Percentiles rank a stretch among this genome's conserved stretches.
Conservation (phyloP, 306 rosid species). For the Betula pendula region DNA sequence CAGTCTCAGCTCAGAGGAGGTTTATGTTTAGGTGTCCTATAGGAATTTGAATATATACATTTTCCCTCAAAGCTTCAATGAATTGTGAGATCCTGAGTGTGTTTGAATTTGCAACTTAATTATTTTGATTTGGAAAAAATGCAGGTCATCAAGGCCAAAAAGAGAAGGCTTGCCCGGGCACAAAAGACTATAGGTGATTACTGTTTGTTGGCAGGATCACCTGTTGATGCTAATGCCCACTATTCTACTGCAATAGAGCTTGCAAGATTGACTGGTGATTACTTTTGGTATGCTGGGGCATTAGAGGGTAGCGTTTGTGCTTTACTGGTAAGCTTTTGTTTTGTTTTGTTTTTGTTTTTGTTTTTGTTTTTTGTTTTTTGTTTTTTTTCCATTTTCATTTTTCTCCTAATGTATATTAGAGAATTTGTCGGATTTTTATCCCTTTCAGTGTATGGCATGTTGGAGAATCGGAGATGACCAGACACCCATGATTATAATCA, state of each 20-base stretch:
- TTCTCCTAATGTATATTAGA: neutral
- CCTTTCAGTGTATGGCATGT: conserved; percentile 5
- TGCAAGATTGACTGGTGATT: conserved; percentile 88
- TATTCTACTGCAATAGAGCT: conserved; percentile 86
- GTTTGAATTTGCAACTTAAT: conserved; percentile 14
- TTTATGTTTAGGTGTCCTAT: conserved; percentile 97
- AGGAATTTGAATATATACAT: conserved; percentile 31
- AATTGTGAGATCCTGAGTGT: neutral
- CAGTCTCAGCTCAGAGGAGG: conserved; percentile 99
- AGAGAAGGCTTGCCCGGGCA: conserved; percentile 94
- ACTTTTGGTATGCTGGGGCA: conserved; percentile 96
- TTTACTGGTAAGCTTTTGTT: conserved; percentile 61
- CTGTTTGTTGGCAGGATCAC: conserved; percentile 94
- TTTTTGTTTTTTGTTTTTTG: neutral
- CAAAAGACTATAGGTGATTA: conserved; percentile 98
- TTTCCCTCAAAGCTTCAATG: conserved; percentile 5
- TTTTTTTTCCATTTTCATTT: neutral
- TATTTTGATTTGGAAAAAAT: conserved; percentile 28
- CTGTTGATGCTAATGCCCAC: conserved; percentile 96
- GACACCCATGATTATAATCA: neutral
- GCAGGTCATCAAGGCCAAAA: conserved; percentile 96
- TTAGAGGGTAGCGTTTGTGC: conserved; percentile 96
- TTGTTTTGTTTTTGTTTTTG: neutral
- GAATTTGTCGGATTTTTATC: neutral
- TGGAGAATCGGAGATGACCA: neutral